phyloP scores from a whole-genome alignment of 2,329 filamentous ascomycete genomes.

The Claviceps quebecensis region DNA sequence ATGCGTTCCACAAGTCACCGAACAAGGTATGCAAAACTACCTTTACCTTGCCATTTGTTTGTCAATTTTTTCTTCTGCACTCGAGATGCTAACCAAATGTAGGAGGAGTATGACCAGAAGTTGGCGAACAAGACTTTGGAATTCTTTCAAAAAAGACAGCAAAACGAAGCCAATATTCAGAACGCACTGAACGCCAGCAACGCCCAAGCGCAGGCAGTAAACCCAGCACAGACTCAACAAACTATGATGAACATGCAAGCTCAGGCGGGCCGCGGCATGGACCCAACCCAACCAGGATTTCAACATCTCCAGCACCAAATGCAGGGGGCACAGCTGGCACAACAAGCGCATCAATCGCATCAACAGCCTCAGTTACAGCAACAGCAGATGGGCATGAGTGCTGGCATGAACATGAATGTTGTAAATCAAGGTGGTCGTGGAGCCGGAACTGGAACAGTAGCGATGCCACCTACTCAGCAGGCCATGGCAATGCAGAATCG shows the following conservation, averaged over 20 bases:
- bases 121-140: slow-evolving; percentile 33
- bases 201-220: slow-evolving; percentile 16
- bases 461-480: slow-evolving; percentile 27
- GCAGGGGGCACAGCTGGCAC: slow-evolving; percentile 39
- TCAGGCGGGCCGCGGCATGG: slow-evolving; percentile 37
- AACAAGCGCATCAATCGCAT: slow-evolving; percentile 16
- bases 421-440: slow-evolving; percentile 22
- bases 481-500: slow-evolving; percentile 25
- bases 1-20: slow-evolving; percentile 29
- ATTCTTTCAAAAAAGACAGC: slow-evolving; percentile 35
- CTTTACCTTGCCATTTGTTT: neutral
- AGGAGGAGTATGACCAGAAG: slow-evolving; percentile 37
- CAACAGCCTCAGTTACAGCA: slow-evolving; percentile 15
- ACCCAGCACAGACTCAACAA: slow-evolving; percentile 22
- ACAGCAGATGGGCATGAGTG: slow-evolving; percentile 22
- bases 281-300: slow-evolving; percentile 37
- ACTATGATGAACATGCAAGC: slow-evolving; percentile 41
- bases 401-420: slow-evolving; percentile 29
- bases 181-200: slow-evolving; percentile 30
- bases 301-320: slow-evolving; percentile 45
- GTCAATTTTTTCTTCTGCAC: neutral
- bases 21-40: slow-evolving; percentile 27
- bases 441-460: slow-evolving; percentile 2
- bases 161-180: slow-evolving; percentile 34
- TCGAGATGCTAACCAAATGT: slow-evolving; percentile 6